phyloP scores from a whole-genome alignment of 108 stramenopile genomes.

The Cyclotella choctawhatcheeana region DNA sequence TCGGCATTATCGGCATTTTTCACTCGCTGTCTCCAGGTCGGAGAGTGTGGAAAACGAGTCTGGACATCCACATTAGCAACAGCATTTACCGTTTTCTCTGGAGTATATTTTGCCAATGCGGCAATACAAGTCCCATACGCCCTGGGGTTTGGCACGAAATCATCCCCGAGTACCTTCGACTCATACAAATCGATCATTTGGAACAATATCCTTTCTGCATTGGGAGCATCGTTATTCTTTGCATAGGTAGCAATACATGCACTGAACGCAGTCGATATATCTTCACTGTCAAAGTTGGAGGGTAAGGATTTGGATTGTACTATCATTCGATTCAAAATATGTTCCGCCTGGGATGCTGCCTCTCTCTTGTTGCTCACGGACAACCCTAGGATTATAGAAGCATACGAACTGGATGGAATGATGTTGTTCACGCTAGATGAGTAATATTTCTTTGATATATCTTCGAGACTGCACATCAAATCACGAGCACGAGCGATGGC shows the following conservation, averaged over 20 bases:
- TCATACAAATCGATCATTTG: constrained; percentile 51
- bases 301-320: constrained; percentile 4
- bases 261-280: constrained; percentile 44
- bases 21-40: constrained; percentile 20
- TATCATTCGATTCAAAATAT: constrained; percentile 44
- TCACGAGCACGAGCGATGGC: constrained; percentile 44
- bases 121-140: constrained; percentile 50
- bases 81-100: neutral
- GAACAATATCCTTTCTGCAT: constrained; percentile 40
- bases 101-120: constrained; percentile 31
- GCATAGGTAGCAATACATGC: constrained; percentile 52
- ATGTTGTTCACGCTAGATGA: too few species aligned
- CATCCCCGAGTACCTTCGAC: constrained; percentile 18
- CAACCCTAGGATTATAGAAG: constrained; percentile 43
- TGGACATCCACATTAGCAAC: neutral
- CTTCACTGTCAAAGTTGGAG: constrained; percentile 21
- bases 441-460: too few species aligned
- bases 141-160: constrained; percentile 44
- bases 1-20: constrained; percentile 43
- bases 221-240: constrained; percentile 47
- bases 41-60: neutral
- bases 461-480: constrained; percentile 28
- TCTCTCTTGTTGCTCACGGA: constrained; percentile 32
- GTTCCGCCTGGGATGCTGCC: constrained; percentile 32
- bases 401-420: constrained; percentile 42